These are phyloP conservation scores for Acaromyces ingoldii DNA, from an alignment of 1,284 basidiomycete species.

Conservation along the genomic window DNA sequence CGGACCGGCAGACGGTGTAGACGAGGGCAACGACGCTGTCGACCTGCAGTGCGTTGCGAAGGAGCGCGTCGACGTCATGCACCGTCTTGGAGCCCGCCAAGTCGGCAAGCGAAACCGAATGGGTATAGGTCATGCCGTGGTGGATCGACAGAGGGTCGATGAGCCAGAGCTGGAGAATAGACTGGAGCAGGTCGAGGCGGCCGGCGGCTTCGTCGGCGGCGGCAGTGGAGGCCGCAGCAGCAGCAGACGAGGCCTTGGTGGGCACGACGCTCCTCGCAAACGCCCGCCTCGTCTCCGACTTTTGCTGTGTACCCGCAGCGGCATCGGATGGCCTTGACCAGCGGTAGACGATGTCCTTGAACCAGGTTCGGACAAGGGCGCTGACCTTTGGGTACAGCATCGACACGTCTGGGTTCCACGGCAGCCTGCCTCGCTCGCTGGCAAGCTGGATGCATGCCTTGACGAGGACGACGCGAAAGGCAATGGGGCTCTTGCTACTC, in stretches of 20 bases:
- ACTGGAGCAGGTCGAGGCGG: constrained; percentile 29
- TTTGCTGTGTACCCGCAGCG: too few species aligned
- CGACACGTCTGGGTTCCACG: constrained; percentile 31
- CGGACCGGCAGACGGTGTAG: constrained; percentile 13
- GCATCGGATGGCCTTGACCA: background rate
- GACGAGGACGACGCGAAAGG: constrained; percentile 38
- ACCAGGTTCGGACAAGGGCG: constrained; percentile 21
- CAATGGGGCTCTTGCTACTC: constrained; percentile 24
- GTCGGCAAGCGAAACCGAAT: background rate
- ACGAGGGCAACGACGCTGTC: constrained; percentile 29
- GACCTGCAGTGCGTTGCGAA: constrained; percentile 19
- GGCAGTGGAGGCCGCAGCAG: too few species aligned
- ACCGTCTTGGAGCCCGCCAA: constrained; percentile 1
- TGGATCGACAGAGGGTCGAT: constrained; percentile 25
- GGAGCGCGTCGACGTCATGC: constrained; percentile 19
- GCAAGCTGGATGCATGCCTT: constrained; percentile 33
- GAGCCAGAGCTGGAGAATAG: constrained; percentile 37
- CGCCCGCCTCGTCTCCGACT: too few species aligned
- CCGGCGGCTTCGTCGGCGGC: constrained; percentile 24
- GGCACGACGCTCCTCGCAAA: too few species aligned
- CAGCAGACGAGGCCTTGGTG: too few species aligned
- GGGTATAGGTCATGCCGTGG: constrained; percentile 17
- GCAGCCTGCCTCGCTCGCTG: constrained; percentile 24
- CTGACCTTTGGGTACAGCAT: constrained; percentile 36
- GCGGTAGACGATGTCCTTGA: constrained; percentile 25